These are phyloP conservation scores for Aspergillus steynii DNA, from an alignment of 495 filamentous ascomycete genomes.

Conservation along the genomic window DNA sequence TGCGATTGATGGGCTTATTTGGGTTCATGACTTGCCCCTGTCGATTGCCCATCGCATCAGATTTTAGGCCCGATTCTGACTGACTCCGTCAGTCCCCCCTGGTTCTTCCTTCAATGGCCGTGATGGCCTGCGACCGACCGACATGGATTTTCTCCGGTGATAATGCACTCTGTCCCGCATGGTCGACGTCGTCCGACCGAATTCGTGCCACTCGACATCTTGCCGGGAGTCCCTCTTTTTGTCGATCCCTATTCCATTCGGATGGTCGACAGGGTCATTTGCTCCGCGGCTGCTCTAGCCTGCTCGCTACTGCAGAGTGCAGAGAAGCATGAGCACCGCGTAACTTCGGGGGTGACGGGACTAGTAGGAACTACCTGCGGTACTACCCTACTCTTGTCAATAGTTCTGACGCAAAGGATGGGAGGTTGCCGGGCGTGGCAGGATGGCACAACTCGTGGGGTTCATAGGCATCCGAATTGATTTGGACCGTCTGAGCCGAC, in stretches of 20 bases:
- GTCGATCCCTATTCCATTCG: not conserved
- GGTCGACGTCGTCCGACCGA: not conserved
- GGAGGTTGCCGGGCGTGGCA: not conserved
- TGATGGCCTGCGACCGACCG: not conserved
- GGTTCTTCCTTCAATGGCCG: not conserved
- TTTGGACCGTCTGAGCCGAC: not conserved
- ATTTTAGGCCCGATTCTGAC: not conserved
- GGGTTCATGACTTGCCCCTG: not conserved
- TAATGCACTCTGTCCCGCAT: not conserved
- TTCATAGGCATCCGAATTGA: not conserved
- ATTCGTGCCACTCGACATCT: not conserved
- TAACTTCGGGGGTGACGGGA: not conserved
- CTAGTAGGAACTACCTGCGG: not conserved
- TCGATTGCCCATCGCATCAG: not conserved
- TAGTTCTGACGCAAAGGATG: not conserved
- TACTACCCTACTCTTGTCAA: not conserved
- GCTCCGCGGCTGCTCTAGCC: not conserved
- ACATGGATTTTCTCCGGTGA: not conserved
- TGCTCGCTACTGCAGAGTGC: not conserved
- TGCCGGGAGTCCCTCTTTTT: not conserved
- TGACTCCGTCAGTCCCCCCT: not conserved
- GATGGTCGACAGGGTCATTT: not conserved
- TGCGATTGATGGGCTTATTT: not conserved
- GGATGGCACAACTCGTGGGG: not conserved
- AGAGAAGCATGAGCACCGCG: not conserved